A percentile compares a stretch with the other conserved stretches of the same genome.
phyloP scores from a whole-genome alignment of 2,329 filamentous ascomycete genomes.

The Neurospora sp. region DNA sequence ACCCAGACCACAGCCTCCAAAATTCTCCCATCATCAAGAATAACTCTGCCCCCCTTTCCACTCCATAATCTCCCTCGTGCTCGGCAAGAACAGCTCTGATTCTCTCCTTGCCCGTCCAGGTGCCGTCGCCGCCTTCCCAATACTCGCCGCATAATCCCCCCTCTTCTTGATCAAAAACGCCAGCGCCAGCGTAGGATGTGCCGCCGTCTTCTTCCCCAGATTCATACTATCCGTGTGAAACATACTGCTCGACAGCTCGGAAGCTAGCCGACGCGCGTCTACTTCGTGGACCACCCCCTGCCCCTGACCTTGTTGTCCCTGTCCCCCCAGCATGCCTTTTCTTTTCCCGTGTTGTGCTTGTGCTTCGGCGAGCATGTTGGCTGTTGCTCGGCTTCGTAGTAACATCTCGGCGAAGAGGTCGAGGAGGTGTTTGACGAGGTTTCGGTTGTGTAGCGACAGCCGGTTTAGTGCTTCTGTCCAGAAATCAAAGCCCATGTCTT shows the following conservation, averaged over 20 bases:
- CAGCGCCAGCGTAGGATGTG: slow-evolving; percentile 16
- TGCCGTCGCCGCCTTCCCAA: slow-evolving; percentile 1
- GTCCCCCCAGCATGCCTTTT: not conserved
- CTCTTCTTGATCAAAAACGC: slow-evolving; percentile 17
- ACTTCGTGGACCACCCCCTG: slow-evolving; percentile 7
- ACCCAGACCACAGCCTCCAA: no score
- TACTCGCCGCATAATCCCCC: slow-evolving; percentile 12
- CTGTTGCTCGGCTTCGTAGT: not conserved
- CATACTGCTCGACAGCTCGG: slow-evolving; percentile 12
- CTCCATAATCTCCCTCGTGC: slow-evolving; percentile 17
- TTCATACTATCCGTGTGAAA: slow-evolving; percentile 14
- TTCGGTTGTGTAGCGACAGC: slow-evolving; percentile 13
- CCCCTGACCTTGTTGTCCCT: not conserved
- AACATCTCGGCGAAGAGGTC: slow-evolving; percentile 15
- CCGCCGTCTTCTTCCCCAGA: slow-evolving; percentile 5
- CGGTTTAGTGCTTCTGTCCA: slow-evolving; percentile 19
- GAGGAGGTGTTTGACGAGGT: slow-evolving; percentile 16
- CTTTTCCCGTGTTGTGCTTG: not conserved
- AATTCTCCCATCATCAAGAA: not conserved
- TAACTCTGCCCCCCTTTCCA: slow-evolving; percentile 12
- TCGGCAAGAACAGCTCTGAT: slow-evolving; percentile 13
- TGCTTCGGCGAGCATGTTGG: not conserved
- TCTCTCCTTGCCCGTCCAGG: not conserved
- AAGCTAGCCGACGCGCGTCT: slow-evolving; percentile 13
- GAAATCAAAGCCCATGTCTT: slow-evolving; percentile 18